Evolutionary conservation across 208 protist genomes (phyloP), one percentile per base, ranked within the genome.

Genomic region (Acanthamoeba healyi): DNA sequence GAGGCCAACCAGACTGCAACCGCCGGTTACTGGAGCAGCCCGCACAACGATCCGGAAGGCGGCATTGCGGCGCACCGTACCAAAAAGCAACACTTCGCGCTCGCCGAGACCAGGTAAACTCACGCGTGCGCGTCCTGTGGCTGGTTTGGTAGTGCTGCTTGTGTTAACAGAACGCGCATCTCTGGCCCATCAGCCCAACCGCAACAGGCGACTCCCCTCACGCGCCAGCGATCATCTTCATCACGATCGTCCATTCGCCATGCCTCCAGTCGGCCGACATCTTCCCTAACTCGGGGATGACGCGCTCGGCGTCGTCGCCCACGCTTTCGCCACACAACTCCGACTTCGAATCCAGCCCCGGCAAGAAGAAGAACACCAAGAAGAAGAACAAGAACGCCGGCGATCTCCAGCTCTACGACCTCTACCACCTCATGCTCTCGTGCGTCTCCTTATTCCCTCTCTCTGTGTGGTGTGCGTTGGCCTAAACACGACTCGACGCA

Each of bases 341-440:
- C n/a, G 29, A 7, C 61, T 36, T 12, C 61, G 9, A 6, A 15
- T 6, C 49, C 49, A 54, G 10, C 10, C 6, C 49, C 10, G 14
- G 14, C 61, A 36, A 26, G 14, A 70, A 34, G 19, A 70, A 70
- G 22, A 70, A 70, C 14, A 29, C 19, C 26, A 34, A n/a, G n/a
- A n/a, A n/a, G n/a, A n/a, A n/a, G n/a, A n/a, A 70, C 6, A 26
- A 7, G 61, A 29, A 29, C 19, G 61, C 19, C 29, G 29, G 61
- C 61, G 61, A 70, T 24, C 61, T 70, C 29, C 61, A 29, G 7
- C 22, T 70, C 6, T 70, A 29, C 29, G 61, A 70, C 29, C 61
- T 70, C 61, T 70, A 70, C 61, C n/a, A 70, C 61, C 19, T 36
- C 29, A 70, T 70, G 61, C 10, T 70, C 29, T 70, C 61, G 49